Evolutionary conservation across 192 early-diverging fungal species (phyloP), one percentile per base, ranked within the genome.

Genomic region (Coemansia sp.): DNA sequence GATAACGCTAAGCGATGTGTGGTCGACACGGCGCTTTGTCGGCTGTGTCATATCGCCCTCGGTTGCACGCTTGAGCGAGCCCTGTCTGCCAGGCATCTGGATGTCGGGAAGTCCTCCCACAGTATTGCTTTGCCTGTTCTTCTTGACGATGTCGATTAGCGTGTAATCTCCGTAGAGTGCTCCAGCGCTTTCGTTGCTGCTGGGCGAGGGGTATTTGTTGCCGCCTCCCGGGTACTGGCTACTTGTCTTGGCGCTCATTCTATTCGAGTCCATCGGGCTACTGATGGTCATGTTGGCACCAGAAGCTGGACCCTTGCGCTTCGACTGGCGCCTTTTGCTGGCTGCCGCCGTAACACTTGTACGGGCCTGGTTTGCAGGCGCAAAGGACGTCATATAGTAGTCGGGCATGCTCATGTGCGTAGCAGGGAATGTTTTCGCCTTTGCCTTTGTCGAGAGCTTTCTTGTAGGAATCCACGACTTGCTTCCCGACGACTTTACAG

Each of bases 391-490:
- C 40, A 60, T 61, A 36, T 73, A 73, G 34, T 66, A 62, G 38
- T 73, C 71, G n/a, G 65, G 65, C 27, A 73, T 62, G 40, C 54
- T 67, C 31, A 52, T 62, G 50, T 73, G 64, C 5, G 64, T 63
- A 40, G 45, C 55, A 22, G 28, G 61, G 33, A 40, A 47, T 47
- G 9, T 47, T 11, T 2, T 38, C 22, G 53, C 37, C 22, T 30
- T 59, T 22, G 25, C 59, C 29, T 59, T 58, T 53, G 44, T 57
- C 11, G 64, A 54, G n/a, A 30, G 50, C 40, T 67, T 69, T 42
- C 61, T 59, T 29, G 61, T 41, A 3, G 64, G 60, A 20, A 77
- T 58, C 74, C 74, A 77, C 17, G 68, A 70, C 58, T 64, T 70
- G 38, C 68, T 65, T 22, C 61, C 50, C 17, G 54, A 62, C 37